Conservation (phyloP, 495 filamentous ascomycete species). For the Podospora pseudopauciseta region DNA sequence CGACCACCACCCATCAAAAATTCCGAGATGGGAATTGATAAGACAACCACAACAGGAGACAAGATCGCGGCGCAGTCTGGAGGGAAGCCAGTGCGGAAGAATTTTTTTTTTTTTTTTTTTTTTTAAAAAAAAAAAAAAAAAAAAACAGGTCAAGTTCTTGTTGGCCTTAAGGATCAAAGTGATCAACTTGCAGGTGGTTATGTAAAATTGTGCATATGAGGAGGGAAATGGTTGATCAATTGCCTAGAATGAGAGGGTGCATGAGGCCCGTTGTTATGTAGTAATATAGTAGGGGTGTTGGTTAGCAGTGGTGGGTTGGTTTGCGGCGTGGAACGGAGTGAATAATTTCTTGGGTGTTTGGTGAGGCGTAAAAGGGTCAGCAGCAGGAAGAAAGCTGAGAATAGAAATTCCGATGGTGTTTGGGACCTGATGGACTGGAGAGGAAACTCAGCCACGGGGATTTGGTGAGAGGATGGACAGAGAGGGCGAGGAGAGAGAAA, state of each 20-base stretch:
- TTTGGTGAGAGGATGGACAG: neutral
- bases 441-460: neutral
- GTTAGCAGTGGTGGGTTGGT: neutral
- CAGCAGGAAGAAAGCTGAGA: neutral
- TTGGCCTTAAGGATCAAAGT: neutral
- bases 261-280: conserved; percentile 1
- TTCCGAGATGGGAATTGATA: neutral
- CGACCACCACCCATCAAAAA: neutral
- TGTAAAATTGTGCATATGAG: neutral
- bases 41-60: neutral
- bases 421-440: neutral
- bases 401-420: neutral
- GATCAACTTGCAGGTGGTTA: neutral
- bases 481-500: neutral
- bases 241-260: neutral
- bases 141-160: neutral
- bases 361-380: neutral
- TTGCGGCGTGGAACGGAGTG: neutral
- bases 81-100: neutral
- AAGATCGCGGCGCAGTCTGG: neutral
- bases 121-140: neutral
- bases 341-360: neutral
- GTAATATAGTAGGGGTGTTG: neutral
- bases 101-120: no score
- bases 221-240: neutral